A percentile compares a stretch with the other conserved stretches of the same genome.
Conservation (phyloP, 352 stramenopile species). For the Aphanomyces stellatus region DNA sequence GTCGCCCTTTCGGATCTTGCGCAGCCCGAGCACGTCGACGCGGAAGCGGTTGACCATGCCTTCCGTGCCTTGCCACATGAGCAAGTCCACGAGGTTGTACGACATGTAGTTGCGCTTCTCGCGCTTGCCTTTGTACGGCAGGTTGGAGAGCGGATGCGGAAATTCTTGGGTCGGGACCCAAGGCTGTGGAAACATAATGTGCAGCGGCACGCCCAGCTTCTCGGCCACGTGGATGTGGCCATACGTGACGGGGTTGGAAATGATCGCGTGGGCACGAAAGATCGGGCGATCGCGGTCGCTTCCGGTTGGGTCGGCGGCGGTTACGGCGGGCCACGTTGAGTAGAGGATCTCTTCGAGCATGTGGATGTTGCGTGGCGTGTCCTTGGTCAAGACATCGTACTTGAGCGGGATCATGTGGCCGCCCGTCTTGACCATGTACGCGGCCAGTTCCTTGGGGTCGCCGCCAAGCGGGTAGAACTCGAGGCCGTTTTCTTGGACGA, state of each 20-base stretch:
- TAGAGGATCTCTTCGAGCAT: slow-evolving; percentile 88
- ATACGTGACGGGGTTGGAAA: slow-evolving; percentile 89
- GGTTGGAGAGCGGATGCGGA: slow-evolving; percentile 80
- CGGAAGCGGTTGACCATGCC: slow-evolving; percentile 80
- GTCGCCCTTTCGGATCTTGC: slow-evolving; percentile 58
- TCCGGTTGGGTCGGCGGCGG: slow-evolving; percentile 65
- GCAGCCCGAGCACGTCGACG: slow-evolving; percentile 38
- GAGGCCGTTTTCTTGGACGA: slow-evolving; percentile 39
- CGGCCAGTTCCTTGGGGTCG: slow-evolving; percentile 63
- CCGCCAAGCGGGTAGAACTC: slow-evolving; percentile 75
- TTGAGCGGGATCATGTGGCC: slow-evolving; percentile 68
- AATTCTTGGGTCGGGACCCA: slow-evolving; percentile 82
- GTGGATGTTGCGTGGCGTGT: slow-evolving; percentile 76
- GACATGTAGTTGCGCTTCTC: slow-evolving; percentile 71
- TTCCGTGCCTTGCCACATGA: slow-evolving; percentile 65
- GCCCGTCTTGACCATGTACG: slow-evolving; percentile 90
- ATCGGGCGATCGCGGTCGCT: slow-evolving; percentile 28
- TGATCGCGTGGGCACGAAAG: slow-evolving; percentile 88
- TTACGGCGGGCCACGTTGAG: slow-evolving; percentile 85
- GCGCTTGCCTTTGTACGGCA: slow-evolving; percentile 56
- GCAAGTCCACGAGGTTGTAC: slow-evolving; percentile 80
- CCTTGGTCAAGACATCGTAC: slow-evolving; percentile 39
- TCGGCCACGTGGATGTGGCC: slow-evolving; percentile 91
- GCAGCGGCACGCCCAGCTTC: slow-evolving; percentile 82
- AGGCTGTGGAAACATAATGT: slow-evolving; percentile 92